phyloP scores from a whole-genome alignment of 352 stramenopile genomes.

The Globisporangium solare region DNA sequence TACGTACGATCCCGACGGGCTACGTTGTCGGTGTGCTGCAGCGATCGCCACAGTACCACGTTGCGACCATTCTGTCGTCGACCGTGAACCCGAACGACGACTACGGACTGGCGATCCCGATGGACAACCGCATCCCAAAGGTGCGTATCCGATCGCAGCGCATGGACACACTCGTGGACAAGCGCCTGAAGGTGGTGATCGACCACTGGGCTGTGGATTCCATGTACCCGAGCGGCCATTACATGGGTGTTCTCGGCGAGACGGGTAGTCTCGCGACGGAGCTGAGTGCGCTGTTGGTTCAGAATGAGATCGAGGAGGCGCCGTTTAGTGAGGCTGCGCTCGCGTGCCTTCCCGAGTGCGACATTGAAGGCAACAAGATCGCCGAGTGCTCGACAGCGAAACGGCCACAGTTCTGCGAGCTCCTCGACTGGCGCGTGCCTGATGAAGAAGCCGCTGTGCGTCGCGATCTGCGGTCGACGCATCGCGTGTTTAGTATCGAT shows the following conservation, averaged over 20 bases:
- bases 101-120: constrained; percentile 70
- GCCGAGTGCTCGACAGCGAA: constrained; percentile 77
- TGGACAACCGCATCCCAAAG: constrained; percentile 79
- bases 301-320: constrained; percentile 78
- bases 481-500: constrained; percentile 88
- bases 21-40: constrained; percentile 86
- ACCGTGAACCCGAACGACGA: constrained; percentile 61
- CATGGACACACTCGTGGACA: constrained; percentile 67
- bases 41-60: constrained; percentile 54
- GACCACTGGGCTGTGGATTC: constrained; percentile 76
- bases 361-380: constrained; percentile 59
- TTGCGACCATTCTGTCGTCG: constrained; percentile 69
- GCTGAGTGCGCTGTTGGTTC: constrained; percentile 73
- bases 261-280: constrained; percentile 69
- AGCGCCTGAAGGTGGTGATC: constrained; percentile 80
- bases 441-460: constrained; percentile 39
- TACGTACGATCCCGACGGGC: constrained; percentile 53
- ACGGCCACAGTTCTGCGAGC: constrained; percentile 34
- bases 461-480: constrained; percentile 61
- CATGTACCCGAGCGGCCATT: constrained; percentile 77
- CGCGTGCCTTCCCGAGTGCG: constrained; percentile 73
- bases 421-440: constrained; percentile 72
- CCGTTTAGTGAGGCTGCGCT: constrained; percentile 85
- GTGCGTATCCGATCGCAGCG: constrained; percentile 76
- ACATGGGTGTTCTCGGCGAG: constrained; percentile 64